A percentile compares a stretch with the other conserved stretches of the same genome.
phyloP scores from a whole-genome alignment of 768 basidiomycete species.

The Hericium rajendrae region DNA sequence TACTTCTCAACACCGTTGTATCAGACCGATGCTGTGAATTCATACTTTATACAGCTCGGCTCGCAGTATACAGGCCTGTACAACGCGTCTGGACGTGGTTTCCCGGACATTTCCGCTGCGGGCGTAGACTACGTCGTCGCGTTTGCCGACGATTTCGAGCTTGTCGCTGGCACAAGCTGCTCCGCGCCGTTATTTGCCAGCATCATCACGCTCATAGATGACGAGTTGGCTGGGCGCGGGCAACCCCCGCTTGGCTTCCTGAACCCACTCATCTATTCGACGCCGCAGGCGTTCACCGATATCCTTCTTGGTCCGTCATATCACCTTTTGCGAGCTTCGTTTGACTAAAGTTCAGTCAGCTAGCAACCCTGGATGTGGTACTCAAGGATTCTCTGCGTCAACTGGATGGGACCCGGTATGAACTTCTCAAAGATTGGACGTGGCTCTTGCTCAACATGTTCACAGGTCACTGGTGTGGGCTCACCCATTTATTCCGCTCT shows the following conservation, averaged over 20 bases:
- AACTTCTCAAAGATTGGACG: neutral
- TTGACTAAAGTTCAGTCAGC: neutral
- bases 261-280: slow-evolving; percentile 25
- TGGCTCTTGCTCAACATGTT: neutral
- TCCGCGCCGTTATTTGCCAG: slow-evolving; percentile 26
- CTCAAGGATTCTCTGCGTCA: neutral
- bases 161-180: slow-evolving; percentile 24
- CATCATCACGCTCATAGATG: slow-evolving; percentile 27
- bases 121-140: slow-evolving; percentile 24
- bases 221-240: slow-evolving; percentile 20
- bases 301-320: slow-evolving; percentile 19
- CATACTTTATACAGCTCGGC: slow-evolving; percentile 27
- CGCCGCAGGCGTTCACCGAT: slow-evolving; percentile 21
- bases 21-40: slow-evolving; percentile 27
- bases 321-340: neutral
- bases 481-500: neutral
- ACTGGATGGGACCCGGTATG: neutral
- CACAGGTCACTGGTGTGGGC: neutral
- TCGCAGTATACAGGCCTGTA: slow-evolving; percentile 21
- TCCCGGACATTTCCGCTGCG: slow-evolving; percentile 37
- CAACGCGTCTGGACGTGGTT: slow-evolving; percentile 30
- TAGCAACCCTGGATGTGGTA: neutral
- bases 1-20: slow-evolving; percentile 25
- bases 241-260: slow-evolving; percentile 23
- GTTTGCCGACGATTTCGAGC: slow-evolving; percentile 4